These are phyloP conservation scores for Eustoma russellianum DNA, from an alignment of 257 asterid species.

Conservation along the genomic window DNA sequence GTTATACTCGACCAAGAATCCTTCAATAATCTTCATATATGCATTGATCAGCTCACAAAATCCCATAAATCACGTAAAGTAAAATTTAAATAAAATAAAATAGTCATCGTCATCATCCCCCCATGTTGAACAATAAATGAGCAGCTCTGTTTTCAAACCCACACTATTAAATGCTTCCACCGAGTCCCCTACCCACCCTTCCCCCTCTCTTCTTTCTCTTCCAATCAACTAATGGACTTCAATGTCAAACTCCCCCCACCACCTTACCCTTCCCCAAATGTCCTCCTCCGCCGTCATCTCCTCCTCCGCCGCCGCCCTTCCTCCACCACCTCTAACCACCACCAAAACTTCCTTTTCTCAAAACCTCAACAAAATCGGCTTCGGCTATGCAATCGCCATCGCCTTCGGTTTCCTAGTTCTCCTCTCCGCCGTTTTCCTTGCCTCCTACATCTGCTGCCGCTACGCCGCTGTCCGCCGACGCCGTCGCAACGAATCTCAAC, in stretches of 20 bases:
- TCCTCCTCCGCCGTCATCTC: slow-evolving; percentile 31
- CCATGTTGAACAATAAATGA: slow-evolving; percentile 49
- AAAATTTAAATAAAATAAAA: background rate
- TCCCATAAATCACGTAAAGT: background rate
- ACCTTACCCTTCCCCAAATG: slow-evolving; percentile 25
- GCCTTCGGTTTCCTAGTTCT: slow-evolving; percentile 77
- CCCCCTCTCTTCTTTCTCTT: slow-evolving; percentile 10
- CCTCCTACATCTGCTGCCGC: slow-evolving; percentile 84
- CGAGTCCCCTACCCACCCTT: slow-evolving; percentile 36
- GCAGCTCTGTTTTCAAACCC: slow-evolving; percentile 32
- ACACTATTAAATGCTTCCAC: slow-evolving; percentile 55
- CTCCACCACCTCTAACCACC: slow-evolving; percentile 27
- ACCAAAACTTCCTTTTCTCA: slow-evolving; percentile 15
- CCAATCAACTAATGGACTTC: slow-evolving; percentile 38
- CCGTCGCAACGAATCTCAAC: slow-evolving; percentile 5
- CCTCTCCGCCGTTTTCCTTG: slow-evolving; percentile 56
- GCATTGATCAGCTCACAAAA: background rate
- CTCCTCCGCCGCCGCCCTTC: slow-evolving; percentile 23
- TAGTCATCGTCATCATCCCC: slow-evolving; percentile 11
- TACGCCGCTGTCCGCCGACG: slow-evolving; percentile 54
- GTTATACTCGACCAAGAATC: too few species aligned
- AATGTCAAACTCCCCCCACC: slow-evolving; percentile 13
- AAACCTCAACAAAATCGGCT: slow-evolving; percentile 35
- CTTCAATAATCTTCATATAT: too few species aligned
- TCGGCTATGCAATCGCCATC: slow-evolving; percentile 73